phyloP scores from a whole-genome alignment of 768 basidiomycete species.

The Boletus sp. region DNA sequence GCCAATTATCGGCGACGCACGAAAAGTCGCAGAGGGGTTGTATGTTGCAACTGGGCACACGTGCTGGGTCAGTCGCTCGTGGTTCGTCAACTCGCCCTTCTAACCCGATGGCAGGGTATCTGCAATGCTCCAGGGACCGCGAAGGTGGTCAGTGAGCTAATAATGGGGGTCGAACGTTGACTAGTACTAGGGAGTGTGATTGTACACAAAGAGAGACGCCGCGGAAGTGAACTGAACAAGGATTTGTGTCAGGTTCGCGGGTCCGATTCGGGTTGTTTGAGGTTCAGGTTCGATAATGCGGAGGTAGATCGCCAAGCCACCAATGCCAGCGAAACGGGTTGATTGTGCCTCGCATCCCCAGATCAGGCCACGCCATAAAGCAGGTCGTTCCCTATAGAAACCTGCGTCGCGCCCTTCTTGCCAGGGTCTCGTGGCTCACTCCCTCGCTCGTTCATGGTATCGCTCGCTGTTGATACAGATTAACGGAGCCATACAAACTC shows the following conservation, averaged over 20 bases:
- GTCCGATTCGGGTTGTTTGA: too few species aligned
- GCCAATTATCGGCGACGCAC: constrained; percentile 70
- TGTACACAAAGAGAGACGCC: too few species aligned
- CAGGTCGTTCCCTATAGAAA: neutral
- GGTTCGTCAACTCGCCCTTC: neutral
- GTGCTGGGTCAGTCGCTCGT: constrained; percentile 58
- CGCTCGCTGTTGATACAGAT: constrained; percentile 4
- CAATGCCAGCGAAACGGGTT: neutral
- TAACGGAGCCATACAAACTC: neutral
- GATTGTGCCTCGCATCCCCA: constrained; percentile 12
- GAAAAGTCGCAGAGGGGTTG: constrained; percentile 54
- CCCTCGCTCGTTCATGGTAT: constrained; percentile 17
- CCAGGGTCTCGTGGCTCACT: too few species aligned
- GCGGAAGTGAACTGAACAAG: too few species aligned
- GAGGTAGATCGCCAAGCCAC: constrained; percentile 16
- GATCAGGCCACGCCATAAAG: constrained; percentile 11
- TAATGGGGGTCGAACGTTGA: too few species aligned
- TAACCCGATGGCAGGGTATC: constrained; percentile 50
- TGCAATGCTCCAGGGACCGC: constrained; percentile 86
- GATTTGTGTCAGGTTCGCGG: too few species aligned
- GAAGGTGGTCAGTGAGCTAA: constrained; percentile 62
- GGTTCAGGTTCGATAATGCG: constrained; percentile 6
- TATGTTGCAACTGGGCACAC: constrained; percentile 77
- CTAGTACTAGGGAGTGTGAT: too few species aligned
- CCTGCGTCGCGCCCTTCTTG: constrained; percentile 6